Conservation (phyloP, 495 filamentous ascomycete species). For the Neurospora sp. region DNA sequence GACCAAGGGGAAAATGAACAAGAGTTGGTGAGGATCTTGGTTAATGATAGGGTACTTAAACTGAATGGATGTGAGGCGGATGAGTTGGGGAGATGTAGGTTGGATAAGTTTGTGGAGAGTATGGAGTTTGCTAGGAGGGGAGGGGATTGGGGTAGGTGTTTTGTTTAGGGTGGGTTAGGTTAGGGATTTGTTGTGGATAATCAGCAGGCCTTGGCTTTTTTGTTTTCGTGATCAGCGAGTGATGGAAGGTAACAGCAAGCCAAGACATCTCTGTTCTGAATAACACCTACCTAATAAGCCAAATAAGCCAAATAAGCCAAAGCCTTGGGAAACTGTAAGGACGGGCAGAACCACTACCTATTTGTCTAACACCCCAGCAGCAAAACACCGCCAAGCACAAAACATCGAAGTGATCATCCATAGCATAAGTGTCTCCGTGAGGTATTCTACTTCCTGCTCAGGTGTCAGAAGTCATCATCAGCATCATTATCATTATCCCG, state of each 20-base stretch:
- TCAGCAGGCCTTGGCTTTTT: background rate
- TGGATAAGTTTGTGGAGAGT: constrained; percentile 56
- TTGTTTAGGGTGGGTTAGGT: constrained; percentile 15
- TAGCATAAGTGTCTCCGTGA: too few relatives aligned
- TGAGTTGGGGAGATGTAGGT: constrained; percentile 52
- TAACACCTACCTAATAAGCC: background rate
- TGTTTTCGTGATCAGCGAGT: background rate
- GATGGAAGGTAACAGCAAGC: background rate
- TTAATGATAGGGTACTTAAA: constrained; percentile 73
- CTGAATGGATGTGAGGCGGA: constrained; percentile 59
- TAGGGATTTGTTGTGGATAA: background rate
- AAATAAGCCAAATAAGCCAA: too few relatives aligned
- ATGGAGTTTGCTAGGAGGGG: constrained; percentile 58
- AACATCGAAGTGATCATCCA: background rate
- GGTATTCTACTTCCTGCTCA: too few relatives aligned
- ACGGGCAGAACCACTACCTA: background rate
- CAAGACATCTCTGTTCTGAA: background rate
- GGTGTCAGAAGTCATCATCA: background rate
- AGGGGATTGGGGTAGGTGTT: constrained; percentile 65
- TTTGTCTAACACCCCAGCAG: background rate
- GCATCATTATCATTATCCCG: background rate
- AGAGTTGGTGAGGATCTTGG: constrained; percentile 62
- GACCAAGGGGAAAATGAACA: constrained; percentile 11
- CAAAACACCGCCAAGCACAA: background rate
- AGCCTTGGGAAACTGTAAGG: background rate